phyloP scores from a whole-genome alignment of 2,329 filamentous ascomycete genomes.

The Gyromitra esculenta region DNA sequence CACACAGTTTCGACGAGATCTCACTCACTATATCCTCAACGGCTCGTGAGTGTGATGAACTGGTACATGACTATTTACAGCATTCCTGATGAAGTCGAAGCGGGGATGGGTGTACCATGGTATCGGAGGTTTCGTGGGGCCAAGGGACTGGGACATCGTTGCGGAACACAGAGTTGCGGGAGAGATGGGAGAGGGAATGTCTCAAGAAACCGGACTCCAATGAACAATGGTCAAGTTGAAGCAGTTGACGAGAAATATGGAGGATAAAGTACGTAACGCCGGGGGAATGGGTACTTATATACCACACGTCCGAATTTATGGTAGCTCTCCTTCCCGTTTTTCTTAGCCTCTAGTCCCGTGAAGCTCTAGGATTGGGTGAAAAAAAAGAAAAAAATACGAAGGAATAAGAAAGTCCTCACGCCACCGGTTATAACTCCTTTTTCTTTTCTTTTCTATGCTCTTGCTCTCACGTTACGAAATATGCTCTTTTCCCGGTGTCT shows the following conservation, averaged over 20 bases:
- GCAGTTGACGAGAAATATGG: constrained; percentile 7
- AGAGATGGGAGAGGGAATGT: constrained; percentile 10
- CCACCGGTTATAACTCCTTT: constrained; percentile 33
- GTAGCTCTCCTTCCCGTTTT: constrained; percentile 18
- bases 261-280: constrained; percentile 34
- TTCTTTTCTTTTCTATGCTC: constrained; percentile 15
- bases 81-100: constrained; percentile 37
- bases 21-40: constrained; percentile 53
- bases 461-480: constrained; percentile 18
- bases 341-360: constrained; percentile 30
- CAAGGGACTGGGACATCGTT: constrained; percentile 38
- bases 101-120: constrained; percentile 54
- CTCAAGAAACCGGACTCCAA: constrained; percentile 8
- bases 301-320: constrained; percentile 21
- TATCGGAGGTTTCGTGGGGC: constrained; percentile 41
- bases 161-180: neutral
- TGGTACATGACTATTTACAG: constrained; percentile 32
- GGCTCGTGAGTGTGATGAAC: constrained; percentile 36
- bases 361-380: constrained; percentile 36
- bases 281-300: constrained; percentile 46
- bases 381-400: constrained; percentile 10
- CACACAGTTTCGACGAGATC: constrained; percentile 3
- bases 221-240: constrained; percentile 13
- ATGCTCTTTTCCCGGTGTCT: constrained; percentile 20
- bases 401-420: constrained; percentile 44